Conservation (phyloP, 2,329 filamentous ascomycete species). For the Phialophora expanda region DNA sequence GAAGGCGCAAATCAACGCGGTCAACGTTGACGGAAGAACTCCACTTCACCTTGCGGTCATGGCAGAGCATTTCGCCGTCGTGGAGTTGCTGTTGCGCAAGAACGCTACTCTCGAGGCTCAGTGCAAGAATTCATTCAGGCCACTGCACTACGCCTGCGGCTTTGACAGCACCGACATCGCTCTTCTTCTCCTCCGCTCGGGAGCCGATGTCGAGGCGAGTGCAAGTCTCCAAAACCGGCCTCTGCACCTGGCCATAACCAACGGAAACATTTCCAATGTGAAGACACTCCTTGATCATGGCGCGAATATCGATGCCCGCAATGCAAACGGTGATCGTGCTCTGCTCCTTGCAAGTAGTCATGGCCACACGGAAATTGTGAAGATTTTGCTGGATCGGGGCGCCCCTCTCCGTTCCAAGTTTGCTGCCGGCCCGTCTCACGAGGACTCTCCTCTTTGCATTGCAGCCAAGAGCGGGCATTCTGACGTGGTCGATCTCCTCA, state of each 20-base stretch:
- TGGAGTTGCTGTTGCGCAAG: conserved; percentile 8
- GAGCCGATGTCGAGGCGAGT: conserved; percentile 6
- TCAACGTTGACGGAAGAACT: conserved; percentile 7
- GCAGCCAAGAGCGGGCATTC: conserved; percentile 10
- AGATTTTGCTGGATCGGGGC: conserved; percentile 8
- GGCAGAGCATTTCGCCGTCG: conserved; percentile 7
- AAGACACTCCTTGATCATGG: conserved; percentile 5
- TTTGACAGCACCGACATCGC: conserved; percentile 11
- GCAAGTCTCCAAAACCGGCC: conserved; percentile 3
- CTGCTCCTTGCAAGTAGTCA: conserved; percentile 3
- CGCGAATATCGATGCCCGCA: conserved; percentile 7
- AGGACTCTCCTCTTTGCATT: conserved; percentile 8
- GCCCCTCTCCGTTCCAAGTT: conserved; percentile 8
- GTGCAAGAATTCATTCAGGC: conserved; percentile 3
- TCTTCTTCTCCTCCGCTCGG: conserved; percentile 7
- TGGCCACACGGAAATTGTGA: conserved; percentile 2
- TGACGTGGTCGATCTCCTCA: conserved; percentile 5
- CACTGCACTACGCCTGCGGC: conserved; percentile 8
- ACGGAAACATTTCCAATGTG: not conserved
- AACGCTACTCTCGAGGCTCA: conserved; percentile 1
- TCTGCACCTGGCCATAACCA: not conserved
- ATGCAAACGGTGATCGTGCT: conserved; percentile 9
- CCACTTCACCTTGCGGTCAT: conserved; percentile 9
- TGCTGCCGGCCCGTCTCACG: conserved; percentile 1
- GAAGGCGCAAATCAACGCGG: conserved; percentile 12